Percentiles rank a stretch among this genome's conserved stretches.
Evolutionary conservation across 192 early-diverging fungal genomes (phyloP).

Genomic region (Backusella circina): DNA sequence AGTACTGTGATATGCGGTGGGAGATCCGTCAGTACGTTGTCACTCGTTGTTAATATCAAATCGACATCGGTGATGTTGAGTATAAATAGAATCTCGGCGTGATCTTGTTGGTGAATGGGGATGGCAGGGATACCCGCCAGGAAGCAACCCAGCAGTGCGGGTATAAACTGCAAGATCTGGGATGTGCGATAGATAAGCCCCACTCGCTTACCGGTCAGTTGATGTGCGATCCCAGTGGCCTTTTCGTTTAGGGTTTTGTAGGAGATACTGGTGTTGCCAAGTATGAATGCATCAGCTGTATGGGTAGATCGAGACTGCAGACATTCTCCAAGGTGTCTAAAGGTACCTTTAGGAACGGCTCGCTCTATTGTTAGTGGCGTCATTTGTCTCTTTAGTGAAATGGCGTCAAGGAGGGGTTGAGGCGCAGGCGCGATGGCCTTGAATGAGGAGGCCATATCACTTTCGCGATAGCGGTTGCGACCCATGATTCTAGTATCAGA

Average conservation of each 20-base stretch:
- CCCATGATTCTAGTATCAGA: neutral
- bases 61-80: conserved; percentile 60
- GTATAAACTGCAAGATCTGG: conserved; percentile 76
- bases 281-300: conserved; percentile 28
- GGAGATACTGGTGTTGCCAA: conserved; percentile 33
- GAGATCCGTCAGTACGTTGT: conserved; percentile 33
- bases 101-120: conserved; percentile 73
- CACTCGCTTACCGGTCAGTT: conserved; percentile 54
- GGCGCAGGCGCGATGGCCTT: conserved; percentile 31
- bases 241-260: conserved; percentile 68
- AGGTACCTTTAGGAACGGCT: conserved; percentile 44
- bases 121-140: conserved; percentile 78
- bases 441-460: conserved; percentile 23
- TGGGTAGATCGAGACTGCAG: conserved; percentile 57
- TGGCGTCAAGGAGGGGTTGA: conserved; percentile 4
- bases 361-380: conserved; percentile 42
- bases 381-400: conserved; percentile 44
- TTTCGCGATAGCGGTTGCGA: conserved; percentile 21
- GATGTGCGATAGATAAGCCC: conserved; percentile 71
- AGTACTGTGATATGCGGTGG: conserved; percentile 63
- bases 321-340: conserved; percentile 61
- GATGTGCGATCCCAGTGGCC: conserved; percentile 63
- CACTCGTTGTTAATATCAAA: conserved; percentile 66
- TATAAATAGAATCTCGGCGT: conserved; percentile 72
- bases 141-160: conserved; percentile 74